Evolutionary conservation across 1,139 yeast species (phyloP).

Genomic region (Hyphopichia pseudoburtonii): DNA sequence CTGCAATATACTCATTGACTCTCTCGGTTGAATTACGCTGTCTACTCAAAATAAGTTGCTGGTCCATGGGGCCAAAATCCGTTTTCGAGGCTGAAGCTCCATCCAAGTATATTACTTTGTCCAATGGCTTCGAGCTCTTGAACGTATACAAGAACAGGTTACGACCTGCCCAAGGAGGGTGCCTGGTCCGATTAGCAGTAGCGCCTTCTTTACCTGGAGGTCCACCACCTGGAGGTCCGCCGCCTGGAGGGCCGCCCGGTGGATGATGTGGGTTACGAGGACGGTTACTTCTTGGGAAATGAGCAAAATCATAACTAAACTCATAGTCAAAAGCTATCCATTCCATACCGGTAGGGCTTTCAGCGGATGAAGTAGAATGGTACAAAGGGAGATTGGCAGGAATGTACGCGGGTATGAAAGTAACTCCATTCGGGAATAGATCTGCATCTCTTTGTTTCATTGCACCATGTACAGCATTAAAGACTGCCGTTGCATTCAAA

Average conservation of each 20-base stretch:
- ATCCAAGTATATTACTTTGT: conserved; percentile 47
- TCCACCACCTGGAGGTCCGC: conserved; percentile 6
- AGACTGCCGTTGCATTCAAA: conserved; percentile 51
- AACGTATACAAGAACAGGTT: conserved; percentile 36
- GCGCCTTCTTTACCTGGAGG: conserved; percentile 7
- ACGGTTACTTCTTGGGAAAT: conserved; percentile 7
- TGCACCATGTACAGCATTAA: conserved; percentile 49
- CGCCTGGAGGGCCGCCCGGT: too few relatives aligned
- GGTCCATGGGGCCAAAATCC: conserved; percentile 55
- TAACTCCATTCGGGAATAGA: conserved; percentile 53
- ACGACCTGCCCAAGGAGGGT: conserved; percentile 6
- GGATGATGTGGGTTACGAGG: conserved; percentile 4
- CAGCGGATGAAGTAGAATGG: conserved; percentile 39
- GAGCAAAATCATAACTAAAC: conserved; percentile 50
- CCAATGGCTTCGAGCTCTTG: conserved; percentile 41
- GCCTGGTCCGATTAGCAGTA: background rate
- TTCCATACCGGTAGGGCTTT: conserved; percentile 44
- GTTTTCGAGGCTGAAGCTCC: conserved; percentile 62
- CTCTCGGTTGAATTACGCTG: conserved; percentile 20
- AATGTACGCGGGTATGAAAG: conserved; percentile 54
- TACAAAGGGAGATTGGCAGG: conserved; percentile 56
- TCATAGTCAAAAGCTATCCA: conserved; percentile 63
- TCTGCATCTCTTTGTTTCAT: conserved; percentile 49
- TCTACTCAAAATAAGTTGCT: conserved; percentile 44
- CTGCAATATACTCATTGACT: conserved; percentile 40